Percentiles rank a stretch among this genome's conserved stretches.
phyloP scores from a whole-genome alignment of 257 asterid species.

The Cordia subcordata region DNA sequence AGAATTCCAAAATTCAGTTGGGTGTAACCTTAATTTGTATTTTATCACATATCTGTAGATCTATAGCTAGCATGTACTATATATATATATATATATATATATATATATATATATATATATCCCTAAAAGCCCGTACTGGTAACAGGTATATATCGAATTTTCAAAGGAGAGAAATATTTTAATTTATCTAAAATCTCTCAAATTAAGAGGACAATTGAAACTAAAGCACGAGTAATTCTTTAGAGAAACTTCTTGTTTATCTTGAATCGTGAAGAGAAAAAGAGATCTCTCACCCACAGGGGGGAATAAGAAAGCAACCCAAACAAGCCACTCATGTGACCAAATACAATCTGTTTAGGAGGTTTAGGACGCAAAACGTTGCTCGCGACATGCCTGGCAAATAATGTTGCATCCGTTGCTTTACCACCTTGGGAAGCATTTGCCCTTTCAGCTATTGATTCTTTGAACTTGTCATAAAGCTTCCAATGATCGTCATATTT shows the following conservation, averaged over 20 bases:
- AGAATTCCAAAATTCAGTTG: no score
- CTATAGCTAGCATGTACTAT: no score
- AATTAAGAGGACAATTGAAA: no score
- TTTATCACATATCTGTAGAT: no score
- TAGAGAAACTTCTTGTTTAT: slow-evolving; percentile 22
- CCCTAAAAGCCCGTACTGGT: no score
- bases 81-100: no score
- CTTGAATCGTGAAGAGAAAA: slow-evolving; percentile 39
- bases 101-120: no score
- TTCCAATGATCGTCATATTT: slow-evolving; percentile 61
- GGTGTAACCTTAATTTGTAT: no score
- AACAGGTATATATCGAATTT: no score
- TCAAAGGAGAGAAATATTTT: no score
- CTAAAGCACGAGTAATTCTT: neutral
- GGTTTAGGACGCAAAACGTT: slow-evolving; percentile 46
- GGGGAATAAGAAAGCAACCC: slow-evolving; percentile 51
- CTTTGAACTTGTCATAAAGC: slow-evolving; percentile 42
- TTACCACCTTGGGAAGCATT: slow-evolving; percentile 63
- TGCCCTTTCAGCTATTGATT: slow-evolving; percentile 51
- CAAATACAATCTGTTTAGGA: slow-evolving; percentile 45
- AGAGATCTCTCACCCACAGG: slow-evolving; percentile 57
- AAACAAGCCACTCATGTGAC: slow-evolving; percentile 60
- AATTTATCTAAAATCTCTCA: no score
- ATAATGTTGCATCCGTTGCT: slow-evolving; percentile 43
- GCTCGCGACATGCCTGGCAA: slow-evolving; percentile 54